phyloP scores from a whole-genome alignment of 208 protist species.

The Acanthamoeba castellanii region DNA sequence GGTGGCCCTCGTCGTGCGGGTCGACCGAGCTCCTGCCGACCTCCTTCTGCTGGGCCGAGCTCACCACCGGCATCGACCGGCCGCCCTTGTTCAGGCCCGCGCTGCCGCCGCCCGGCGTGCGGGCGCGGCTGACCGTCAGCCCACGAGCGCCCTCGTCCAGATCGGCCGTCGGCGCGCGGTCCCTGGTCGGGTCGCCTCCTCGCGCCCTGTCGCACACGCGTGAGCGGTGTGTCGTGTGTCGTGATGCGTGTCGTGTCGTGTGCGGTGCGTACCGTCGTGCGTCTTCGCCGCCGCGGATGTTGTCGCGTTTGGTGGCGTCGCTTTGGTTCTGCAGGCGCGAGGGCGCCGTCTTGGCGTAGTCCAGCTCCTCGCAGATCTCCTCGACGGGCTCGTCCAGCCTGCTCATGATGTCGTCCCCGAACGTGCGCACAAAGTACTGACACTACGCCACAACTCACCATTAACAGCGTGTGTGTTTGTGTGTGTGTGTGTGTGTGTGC shows the following conservation, averaged over 20 bases:
- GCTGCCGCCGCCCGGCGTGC: not conserved
- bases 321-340: not conserved
- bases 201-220: not conserved
- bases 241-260: not conserved
- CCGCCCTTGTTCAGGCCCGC: conserved; percentile 38
- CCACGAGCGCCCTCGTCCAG: not conserved
- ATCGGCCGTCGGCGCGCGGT: not conserved
- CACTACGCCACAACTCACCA: not conserved
- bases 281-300: not conserved
- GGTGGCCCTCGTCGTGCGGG: conserved; percentile 10
- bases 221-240: not conserved
- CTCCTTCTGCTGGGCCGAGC: not conserved
- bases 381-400: not conserved
- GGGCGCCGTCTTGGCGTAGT: conserved; percentile 19
- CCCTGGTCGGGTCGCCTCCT: not conserved
- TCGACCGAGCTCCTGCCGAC: not conserved
- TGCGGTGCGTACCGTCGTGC: not conserved
- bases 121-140: not conserved
- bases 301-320: not conserved
- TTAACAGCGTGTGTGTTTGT: too few species aligned
- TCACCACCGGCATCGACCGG: not conserved
- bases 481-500: too few species aligned
- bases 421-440: not conserved
- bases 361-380: conserved; percentile 27
- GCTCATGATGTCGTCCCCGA: not conserved